Conservation (phyloP, 2,329 filamentous ascomycete genomes). For the Neobulgaria alba region DNA sequence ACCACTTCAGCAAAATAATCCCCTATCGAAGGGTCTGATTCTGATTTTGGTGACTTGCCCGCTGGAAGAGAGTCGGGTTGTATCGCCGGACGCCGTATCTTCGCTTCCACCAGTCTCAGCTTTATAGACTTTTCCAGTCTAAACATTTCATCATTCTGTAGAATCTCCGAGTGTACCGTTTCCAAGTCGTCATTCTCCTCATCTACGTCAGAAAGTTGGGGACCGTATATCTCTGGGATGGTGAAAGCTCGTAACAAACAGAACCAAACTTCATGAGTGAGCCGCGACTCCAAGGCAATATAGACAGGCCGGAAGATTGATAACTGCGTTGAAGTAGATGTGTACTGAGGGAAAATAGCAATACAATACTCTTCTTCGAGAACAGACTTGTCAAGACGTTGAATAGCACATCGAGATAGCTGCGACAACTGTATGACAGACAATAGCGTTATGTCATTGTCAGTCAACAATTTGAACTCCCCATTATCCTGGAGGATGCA, state of each 20-base stretch:
- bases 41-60: slow-evolving; percentile 23
- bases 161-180: background rate
- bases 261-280: slow-evolving; percentile 97
- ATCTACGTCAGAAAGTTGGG: slow-evolving; percentile 10
- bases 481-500: slow-evolving; percentile 94
- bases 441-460: slow-evolving; percentile 72
- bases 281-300: slow-evolving; percentile 73
- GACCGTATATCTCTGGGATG: slow-evolving; percentile 76
- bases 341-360: slow-evolving; percentile 90
- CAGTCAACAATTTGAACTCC: slow-evolving; percentile 82
- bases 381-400: slow-evolving; percentile 83
- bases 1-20: slow-evolving; percentile 76
- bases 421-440: slow-evolving; percentile 82
- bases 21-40: slow-evolving; percentile 43
- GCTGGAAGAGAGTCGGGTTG: slow-evolving; percentile 26
- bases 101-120: slow-evolving; percentile 53
- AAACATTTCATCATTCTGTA: slow-evolving; percentile 41
- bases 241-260: slow-evolving; percentile 86
- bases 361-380: slow-evolving; percentile 90
- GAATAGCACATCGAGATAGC: slow-evolving; percentile 80
- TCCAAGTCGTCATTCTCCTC: slow-evolving; percentile 10
- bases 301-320: slow-evolving; percentile 83
- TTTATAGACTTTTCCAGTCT: slow-evolving; percentile 53
- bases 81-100: slow-evolving; percentile 32
- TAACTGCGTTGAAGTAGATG: slow-evolving; percentile 61